These are phyloP conservation scores for Rusavskia elegans DNA, from an alignment of 495 filamentous ascomycete genomes.

Conservation along the genomic window DNA sequence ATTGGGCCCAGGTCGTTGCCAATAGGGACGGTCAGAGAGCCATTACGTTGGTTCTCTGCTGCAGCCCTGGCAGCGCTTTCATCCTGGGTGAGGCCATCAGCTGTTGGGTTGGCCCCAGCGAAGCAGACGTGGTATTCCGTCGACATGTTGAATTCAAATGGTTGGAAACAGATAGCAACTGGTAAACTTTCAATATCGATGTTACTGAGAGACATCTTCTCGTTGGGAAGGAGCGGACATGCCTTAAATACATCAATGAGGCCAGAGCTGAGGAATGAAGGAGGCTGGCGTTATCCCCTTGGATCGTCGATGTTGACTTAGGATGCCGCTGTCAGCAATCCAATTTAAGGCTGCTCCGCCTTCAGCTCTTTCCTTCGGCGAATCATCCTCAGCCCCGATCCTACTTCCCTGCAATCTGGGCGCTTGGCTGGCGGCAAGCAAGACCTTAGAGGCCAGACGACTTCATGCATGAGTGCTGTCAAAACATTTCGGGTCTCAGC, in stretches of 20 bases:
- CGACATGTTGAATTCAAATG: background rate
- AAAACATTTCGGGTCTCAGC: too few relatives aligned
- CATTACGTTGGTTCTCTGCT: background rate
- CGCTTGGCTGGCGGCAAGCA: too few relatives aligned
- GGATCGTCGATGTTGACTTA: too few relatives aligned
- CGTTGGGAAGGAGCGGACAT: background rate
- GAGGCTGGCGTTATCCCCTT: too few relatives aligned
- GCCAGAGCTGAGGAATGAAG: too few relatives aligned
- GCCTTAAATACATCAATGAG: background rate
- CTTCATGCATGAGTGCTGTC: too few relatives aligned
- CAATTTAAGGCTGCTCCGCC: too few relatives aligned
- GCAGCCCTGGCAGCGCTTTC: background rate
- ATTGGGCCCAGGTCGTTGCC: background rate
- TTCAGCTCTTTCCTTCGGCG: too few relatives aligned
- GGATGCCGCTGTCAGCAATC: too few relatives aligned
- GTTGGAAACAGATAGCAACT: background rate
- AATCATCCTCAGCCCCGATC: too few relatives aligned
- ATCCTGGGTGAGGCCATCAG: background rate
- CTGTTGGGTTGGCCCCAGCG: background rate
- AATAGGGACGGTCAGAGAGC: background rate
- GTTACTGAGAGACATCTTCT: background rate
- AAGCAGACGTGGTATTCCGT: background rate
- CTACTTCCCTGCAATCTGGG: too few relatives aligned
- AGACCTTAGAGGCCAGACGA: too few relatives aligned
- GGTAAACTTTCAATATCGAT: background rate